Percentiles rank a stretch among this genome's conserved stretches.
phyloP scores from a whole-genome alignment of 2,329 filamentous ascomycete species.

The Thelonectria olida region DNA sequence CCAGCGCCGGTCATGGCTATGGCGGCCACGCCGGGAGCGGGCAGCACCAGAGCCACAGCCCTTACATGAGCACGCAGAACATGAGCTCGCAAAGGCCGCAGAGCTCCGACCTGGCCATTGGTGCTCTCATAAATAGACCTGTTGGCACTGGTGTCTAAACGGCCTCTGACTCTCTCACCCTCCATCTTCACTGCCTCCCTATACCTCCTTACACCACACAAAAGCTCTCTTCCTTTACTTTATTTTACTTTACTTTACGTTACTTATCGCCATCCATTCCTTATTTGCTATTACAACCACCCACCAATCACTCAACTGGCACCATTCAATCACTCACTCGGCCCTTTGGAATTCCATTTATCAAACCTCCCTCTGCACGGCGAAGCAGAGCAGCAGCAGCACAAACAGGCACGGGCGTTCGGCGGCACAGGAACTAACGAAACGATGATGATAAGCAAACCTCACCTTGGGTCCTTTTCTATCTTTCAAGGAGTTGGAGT shows the following conservation, averaged over 20 bases:
- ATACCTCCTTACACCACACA: neutral
- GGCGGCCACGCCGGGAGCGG: constrained; percentile 37
- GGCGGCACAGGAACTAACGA: constrained; percentile 28
- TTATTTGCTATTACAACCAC: constrained; percentile 14
- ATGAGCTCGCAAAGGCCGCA: constrained; percentile 58
- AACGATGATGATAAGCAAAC: constrained; percentile 33
- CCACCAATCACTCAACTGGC: neutral
- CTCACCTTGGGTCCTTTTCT: neutral
- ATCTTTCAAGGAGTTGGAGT: constrained; percentile 16
- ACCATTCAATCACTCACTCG: constrained; percentile 11
- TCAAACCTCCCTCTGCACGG: constrained; percentile 28
- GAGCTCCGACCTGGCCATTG: constrained; percentile 70
- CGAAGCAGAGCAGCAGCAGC: constrained; percentile 21
- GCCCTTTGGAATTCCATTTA: constrained; percentile 8
- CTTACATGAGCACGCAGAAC: constrained; percentile 55
- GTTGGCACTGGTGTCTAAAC: constrained; percentile 39
- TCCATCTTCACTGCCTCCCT: neutral
- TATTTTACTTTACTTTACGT: neutral
- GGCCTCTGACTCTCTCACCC: neutral
- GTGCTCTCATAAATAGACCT: constrained; percentile 65
- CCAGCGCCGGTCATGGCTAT: constrained; percentile 48
- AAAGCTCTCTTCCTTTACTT: too few species aligned
- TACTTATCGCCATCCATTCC: constrained; percentile 32
- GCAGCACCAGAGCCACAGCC: constrained; percentile 52
- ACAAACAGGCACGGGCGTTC: constrained; percentile 20